Evolutionary conservation across 2,329 filamentous ascomycete species (phyloP).

Genomic region (Colletotrichum somersetense): DNA sequence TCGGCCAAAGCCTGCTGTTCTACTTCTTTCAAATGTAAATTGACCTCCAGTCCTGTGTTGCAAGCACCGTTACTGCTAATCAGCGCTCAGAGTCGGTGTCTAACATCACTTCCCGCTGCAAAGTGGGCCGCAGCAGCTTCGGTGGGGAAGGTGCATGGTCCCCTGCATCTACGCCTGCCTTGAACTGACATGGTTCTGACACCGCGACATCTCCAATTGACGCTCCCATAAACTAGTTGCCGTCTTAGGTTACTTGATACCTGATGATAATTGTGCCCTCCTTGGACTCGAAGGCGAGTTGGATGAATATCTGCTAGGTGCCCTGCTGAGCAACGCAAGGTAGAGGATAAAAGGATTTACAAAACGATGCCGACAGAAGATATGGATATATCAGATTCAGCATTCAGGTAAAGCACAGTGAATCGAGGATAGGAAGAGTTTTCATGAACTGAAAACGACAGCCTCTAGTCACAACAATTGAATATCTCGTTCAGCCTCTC

Average conservation of each 20-base stretch:
- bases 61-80: background rate
- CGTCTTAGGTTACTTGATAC: background rate
- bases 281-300: background rate
- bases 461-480: background rate
- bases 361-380: background rate
- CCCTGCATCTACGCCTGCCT: constrained; percentile 9
- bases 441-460: background rate
- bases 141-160: constrained; percentile 22
- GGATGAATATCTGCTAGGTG: background rate
- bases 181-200: background rate
- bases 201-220: background rate
- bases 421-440: too few species aligned
- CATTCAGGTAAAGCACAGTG: background rate
- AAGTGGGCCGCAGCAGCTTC: constrained; percentile 28
- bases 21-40: too few species aligned
- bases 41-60: background rate
- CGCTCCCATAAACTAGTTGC: background rate
- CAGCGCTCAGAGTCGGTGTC: background rate
- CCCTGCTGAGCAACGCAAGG: background rate
- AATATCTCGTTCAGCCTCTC: background rate
- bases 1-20: background rate
- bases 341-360: background rate
- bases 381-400: too few species aligned
- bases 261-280: background rate
- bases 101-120: background rate